Percentiles rank a stretch among this genome's conserved stretches.
Conservation (phyloP, 805 yeast genomes). For the Candida easanensis region DNA sequence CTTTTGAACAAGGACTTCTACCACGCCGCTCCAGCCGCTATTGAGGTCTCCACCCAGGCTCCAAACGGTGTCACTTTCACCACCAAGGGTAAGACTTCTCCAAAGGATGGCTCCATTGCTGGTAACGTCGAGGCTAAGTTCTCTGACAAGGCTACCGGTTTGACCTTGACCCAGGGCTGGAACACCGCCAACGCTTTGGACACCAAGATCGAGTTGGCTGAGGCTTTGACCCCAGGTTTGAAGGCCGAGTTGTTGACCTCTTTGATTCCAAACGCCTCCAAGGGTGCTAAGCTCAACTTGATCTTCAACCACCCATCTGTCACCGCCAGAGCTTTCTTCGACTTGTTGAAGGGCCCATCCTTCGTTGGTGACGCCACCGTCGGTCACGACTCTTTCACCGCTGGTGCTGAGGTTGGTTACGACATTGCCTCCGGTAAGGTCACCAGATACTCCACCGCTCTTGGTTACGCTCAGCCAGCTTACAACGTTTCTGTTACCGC, state of each 20-base stretch:
- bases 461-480: conserved; percentile 87
- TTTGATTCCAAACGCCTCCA: conserved; percentile 80
- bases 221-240: conserved; percentile 91
- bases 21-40: conserved; percentile 83
- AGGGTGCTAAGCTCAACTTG: conserved; percentile 86
- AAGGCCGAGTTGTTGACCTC: conserved; percentile 89
- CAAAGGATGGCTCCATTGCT: conserved; percentile 73
- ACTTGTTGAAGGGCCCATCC: conserved; percentile 90
- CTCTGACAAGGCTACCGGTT: conserved; percentile 88
- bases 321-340: conserved; percentile 92
- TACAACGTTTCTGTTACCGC: conserved; percentile 81
- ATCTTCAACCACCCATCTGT: conserved; percentile 90
- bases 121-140: conserved; percentile 90
- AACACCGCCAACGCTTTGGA: conserved; percentile 87
- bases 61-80: conserved; percentile 96
- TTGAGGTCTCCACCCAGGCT: conserved; percentile 89
- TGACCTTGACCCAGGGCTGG: conserved; percentile 97
- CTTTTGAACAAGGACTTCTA: conserved; percentile 88
- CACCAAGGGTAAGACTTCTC: conserved; percentile 82
- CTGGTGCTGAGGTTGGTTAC: conserved; percentile 96
- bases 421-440: conserved; percentile 91
- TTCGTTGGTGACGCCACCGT: conserved; percentile 93
- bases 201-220: conserved; percentile 91
- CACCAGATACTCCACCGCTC: conserved; percentile 89
- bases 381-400: conserved; percentile 94